Evolutionary conservation across 495 filamentous ascomycete species (phyloP), one percentile per base, ranked within the genome.

Genomic region (Apodospora peruviana): DNA sequence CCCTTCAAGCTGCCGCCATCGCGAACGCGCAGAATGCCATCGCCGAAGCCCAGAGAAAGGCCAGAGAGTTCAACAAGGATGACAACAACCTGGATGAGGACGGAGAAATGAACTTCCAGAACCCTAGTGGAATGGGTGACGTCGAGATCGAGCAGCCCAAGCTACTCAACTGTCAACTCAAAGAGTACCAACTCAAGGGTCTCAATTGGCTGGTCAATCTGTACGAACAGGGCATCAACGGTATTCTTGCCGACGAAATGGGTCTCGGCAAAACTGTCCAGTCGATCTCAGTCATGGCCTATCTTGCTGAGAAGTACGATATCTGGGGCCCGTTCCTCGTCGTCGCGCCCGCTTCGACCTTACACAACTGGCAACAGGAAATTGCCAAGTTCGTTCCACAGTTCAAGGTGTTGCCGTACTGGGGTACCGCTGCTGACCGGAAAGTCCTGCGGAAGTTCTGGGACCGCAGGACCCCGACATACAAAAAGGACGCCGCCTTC

Each of bases 341-440:
- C 57, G 91, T 98, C 59, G 94, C 93, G 5, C 93, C 93, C 2
- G 88, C 93, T 2, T 96, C 91, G 1, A 98, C 93, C 5, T 73
- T 98, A 25, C 93, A 98, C 81, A 98, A 98, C 57, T 98, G 93
- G 93, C 90, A 97, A 64, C 93, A 98, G 69, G 93, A 98, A 68
- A 96, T 98, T 58, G 76, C 88, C 34, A 86, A 77, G 57, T 98
- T 98, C 67, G 91, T 98, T 3, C 93, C 93, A 1, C 77, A 87
- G 45, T 81, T 98, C 61, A 97, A 96, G 65, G 89, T 94, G 20
- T 73, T 98, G 32, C 93, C 93, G 7, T 98, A 98, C 65, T 98
- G 93, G 93, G 93, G 93, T 50, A 90, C 82, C 45, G 90, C 91
- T 9, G 88, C 86, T 52, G 93, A 98, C 64, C 85, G 93, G 48